Conservation (phyloP, 371 early-diverging fungal genomes). For the Mortierella sp. region DNA sequence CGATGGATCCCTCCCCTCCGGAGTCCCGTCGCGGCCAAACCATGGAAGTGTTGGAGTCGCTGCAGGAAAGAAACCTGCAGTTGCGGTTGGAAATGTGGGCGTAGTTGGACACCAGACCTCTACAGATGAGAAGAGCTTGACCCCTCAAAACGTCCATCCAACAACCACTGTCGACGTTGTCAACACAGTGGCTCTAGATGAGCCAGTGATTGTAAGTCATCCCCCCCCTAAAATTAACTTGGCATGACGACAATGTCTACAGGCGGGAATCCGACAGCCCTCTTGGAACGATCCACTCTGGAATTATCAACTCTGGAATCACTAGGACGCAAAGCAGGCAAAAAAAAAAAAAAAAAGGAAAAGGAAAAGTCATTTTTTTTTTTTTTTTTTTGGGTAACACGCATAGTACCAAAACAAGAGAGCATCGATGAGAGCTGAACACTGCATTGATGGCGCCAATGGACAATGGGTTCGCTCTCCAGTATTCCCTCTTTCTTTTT, state of each 20-base stretch:
- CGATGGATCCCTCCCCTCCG: slow-evolving; percentile 36
- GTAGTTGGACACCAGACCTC: slow-evolving; percentile 15
- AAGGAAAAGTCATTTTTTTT: neutral
- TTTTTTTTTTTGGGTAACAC: neutral
- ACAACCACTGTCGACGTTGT: slow-evolving; percentile 16
- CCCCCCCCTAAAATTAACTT: too few species aligned
- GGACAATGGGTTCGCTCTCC: neutral
- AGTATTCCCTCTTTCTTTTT: too few species aligned
- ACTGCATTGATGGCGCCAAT: neutral
- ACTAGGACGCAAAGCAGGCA: too few species aligned
- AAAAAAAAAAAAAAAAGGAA: slow-evolving; percentile 1
- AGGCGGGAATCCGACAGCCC: too few species aligned
- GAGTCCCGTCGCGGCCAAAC: slow-evolving; percentile 15
- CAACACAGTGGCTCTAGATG: slow-evolving; percentile 21
- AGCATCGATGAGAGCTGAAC: neutral
- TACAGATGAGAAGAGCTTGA: slow-evolving; percentile 33
- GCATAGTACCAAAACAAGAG: neutral
- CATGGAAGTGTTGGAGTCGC: slow-evolving; percentile 35
- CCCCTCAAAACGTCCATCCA: slow-evolving; percentile 39
- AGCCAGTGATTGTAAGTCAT: slow-evolving; percentile 40
- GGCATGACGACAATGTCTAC: too few species aligned
- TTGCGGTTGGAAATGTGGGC: neutral
- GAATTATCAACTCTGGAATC: too few species aligned
- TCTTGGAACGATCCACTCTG: too few species aligned
- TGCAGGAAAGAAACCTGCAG: slow-evolving; percentile 31